Evolutionary conservation across 208 protist species (phyloP), one percentile per base, ranked within the genome.

Genomic region (Giardia duodenalis): DNA sequence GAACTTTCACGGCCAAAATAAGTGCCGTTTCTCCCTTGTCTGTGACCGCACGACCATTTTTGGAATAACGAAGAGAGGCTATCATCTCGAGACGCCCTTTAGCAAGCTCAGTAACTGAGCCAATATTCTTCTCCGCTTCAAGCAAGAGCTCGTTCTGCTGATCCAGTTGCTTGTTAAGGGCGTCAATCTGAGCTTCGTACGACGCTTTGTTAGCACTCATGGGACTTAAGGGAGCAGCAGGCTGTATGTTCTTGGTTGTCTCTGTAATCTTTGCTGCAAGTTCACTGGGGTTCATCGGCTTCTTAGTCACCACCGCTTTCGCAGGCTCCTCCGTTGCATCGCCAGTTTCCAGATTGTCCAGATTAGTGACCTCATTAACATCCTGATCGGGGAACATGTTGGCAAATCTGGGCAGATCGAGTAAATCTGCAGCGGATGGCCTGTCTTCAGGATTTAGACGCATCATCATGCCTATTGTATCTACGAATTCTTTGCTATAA

Each of bases 381-480:
- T 76, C 57, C 57, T 76, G 57, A 30, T 76, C 57, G 30, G 57
- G 19, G 30, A 76, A 76, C 57, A 76, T 76, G 19, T 76, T 44
- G 3, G 4, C 42, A 42, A 89, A 45, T 42, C 86, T 19, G 44
- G 19, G 4, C 4, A 89, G 86, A 19, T 89, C 4, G 4, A 89
- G 86, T n/a, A 89, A 45, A 19, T 89, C 4, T 10, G 4, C 42
- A 46, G 86, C 42, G 4, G 19, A 4, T 89, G 86, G 86, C 3
- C 86, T 4, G 19, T 89, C 42, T 10, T 45, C 4, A 46, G 86
- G 42, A 45, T 89, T 44, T 45, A 45, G 4, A 45, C 42, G 86
- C 45, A 91, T 4, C 88, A 91, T 91, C 10, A 48, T 2, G 44
- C n/a, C 44, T 0, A 91, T 91, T 43, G 47, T 47, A n/a, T 91